A percentile compares a stretch with the other conserved stretches of the same genome.
Conservation (phyloP, 495 filamentous ascomycete species). For the Xylaria bambusicola region DNA sequence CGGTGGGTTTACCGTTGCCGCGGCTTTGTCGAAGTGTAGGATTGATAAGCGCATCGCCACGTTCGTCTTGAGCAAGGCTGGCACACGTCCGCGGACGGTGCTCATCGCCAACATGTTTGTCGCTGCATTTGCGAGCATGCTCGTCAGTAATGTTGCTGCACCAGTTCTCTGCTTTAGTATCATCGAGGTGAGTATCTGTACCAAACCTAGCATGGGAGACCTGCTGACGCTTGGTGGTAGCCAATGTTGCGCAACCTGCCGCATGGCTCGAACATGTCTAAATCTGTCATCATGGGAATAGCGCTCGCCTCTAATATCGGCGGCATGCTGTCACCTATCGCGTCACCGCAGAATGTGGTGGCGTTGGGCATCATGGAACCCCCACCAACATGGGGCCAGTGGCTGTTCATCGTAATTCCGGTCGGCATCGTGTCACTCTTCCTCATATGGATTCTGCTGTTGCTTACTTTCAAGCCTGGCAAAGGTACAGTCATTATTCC, state of each 20-base stretch:
- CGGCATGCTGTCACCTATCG: constrained; percentile 94
- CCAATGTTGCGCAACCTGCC: constrained; percentile 93
- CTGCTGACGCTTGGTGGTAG: constrained; percentile 39
- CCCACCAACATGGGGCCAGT: constrained; percentile 84
- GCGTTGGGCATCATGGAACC: constrained; percentile 93
- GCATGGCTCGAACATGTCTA: constrained; percentile 85
- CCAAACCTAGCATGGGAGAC: background rate
- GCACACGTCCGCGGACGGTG: constrained; percentile 82
- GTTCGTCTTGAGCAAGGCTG: constrained; percentile 95
- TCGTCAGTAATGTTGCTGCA: constrained; percentile 97
- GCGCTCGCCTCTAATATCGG: constrained; percentile 94
- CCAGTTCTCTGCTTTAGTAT: constrained; percentile 98
- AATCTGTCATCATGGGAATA: constrained; percentile 94
- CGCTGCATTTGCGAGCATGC: constrained; percentile 96
- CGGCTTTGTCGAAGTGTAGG: constrained; percentile 92
- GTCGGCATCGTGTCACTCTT: constrained; percentile 89
- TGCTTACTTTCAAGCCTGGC: constrained; percentile 81
- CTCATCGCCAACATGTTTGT: constrained; percentile 98
- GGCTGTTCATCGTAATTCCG: constrained; percentile 95
- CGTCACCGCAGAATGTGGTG: constrained; percentile 95
- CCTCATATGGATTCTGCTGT: constrained; percentile 83
- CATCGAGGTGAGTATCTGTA: constrained; percentile 63
- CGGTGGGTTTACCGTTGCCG: constrained; percentile 94
- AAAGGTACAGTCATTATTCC: constrained; percentile 88
- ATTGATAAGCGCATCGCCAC: constrained; percentile 97